Conservation (phyloP, 2,329 filamentous ascomycete genomes). For the Alternaria triticimaculans region DNA sequence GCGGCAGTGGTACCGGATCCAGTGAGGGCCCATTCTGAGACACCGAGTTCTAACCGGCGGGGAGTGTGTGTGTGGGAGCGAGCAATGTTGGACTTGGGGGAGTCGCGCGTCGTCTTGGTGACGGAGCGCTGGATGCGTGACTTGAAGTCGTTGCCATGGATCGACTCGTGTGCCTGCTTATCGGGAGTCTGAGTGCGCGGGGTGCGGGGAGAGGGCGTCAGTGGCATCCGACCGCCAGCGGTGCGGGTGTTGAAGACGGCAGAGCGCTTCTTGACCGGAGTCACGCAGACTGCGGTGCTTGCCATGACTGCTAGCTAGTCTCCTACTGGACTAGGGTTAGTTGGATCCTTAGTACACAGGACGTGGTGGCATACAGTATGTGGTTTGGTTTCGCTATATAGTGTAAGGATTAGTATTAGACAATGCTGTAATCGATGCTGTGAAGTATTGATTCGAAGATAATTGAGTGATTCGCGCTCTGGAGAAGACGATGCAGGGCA, state of each 20-base stretch:
- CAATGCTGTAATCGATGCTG: conserved; percentile 49
- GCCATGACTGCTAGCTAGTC: conserved; percentile 69
- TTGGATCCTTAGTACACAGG: conserved; percentile 2
- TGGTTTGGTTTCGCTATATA: conserved; percentile 33
- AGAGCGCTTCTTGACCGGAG: conserved; percentile 92
- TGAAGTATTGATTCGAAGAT: conserved; percentile 48
- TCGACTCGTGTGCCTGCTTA: conserved; percentile 69
- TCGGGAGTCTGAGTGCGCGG: conserved; percentile 56
- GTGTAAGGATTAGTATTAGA: conserved; percentile 49
- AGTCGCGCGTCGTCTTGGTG: conserved; percentile 74
- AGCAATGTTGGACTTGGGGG: conserved; percentile 96
- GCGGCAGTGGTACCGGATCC: conserved; percentile 69
- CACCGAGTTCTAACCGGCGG: conserved; percentile 85
- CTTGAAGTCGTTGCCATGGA: conserved; percentile 75
- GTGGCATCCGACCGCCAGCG: conserved; percentile 90
- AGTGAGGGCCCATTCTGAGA: conserved; percentile 90
- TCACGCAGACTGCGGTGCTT: conserved; percentile 75
- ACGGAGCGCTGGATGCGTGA: conserved; percentile 76
- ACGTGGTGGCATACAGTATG: conserved; percentile 34
- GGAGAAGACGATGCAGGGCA: conserved; percentile 25
- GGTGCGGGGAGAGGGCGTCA: conserved; percentile 85
- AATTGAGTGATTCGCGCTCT: conserved; percentile 25
- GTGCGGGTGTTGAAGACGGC: conserved; percentile 91
- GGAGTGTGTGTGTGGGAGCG: conserved; percentile 70
- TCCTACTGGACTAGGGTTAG: conserved; percentile 35